phyloP scores from a whole-genome alignment of 768 basidiomycete species.

The Mycena maculata region DNA sequence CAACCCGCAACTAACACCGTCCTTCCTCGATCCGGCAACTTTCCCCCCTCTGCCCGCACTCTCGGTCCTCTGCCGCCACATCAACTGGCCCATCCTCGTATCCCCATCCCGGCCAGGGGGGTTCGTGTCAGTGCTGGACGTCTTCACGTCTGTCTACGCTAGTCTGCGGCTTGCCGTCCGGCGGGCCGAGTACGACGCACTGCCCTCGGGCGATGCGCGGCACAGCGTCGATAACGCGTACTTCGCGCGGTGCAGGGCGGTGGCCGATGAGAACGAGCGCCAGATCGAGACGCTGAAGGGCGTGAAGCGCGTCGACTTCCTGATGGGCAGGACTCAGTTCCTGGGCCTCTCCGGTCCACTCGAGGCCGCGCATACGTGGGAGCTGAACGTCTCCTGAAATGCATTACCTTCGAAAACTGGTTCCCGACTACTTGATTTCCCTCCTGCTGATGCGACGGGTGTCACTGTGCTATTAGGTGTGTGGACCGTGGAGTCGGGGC shows the following conservation, averaged over 20 bases:
- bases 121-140: constrained; percentile 32
- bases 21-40: constrained; percentile 30
- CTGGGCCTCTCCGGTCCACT: constrained; percentile 31
- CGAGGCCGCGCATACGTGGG: constrained; percentile 17
- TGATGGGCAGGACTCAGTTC: constrained; percentile 26
- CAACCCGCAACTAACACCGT: constrained; percentile 19
- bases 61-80: constrained; percentile 21
- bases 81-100: constrained; percentile 17
- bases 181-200: constrained; percentile 25
- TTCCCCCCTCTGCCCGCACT: constrained; percentile 24
- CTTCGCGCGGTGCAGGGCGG: constrained; percentile 14
- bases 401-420: no score
- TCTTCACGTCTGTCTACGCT: constrained; percentile 26
- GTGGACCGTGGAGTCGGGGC: no score
- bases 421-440: no score
- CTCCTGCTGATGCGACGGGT: no score
- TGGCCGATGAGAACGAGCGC: constrained; percentile 8
- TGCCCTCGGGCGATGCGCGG: neutral
- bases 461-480: no score
- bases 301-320: constrained; percentile 32
- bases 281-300: constrained; percentile 26
- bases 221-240: constrained; percentile 4
- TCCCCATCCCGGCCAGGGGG: constrained; percentile 1
- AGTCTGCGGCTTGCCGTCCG: constrained; percentile 22
- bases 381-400: constrained; percentile 24